Evolutionary conservation across 352 stramenopile genomes (phyloP), one percentile per base, ranked within the genome.

Genomic region (Globisporangium spinosum): DNA sequence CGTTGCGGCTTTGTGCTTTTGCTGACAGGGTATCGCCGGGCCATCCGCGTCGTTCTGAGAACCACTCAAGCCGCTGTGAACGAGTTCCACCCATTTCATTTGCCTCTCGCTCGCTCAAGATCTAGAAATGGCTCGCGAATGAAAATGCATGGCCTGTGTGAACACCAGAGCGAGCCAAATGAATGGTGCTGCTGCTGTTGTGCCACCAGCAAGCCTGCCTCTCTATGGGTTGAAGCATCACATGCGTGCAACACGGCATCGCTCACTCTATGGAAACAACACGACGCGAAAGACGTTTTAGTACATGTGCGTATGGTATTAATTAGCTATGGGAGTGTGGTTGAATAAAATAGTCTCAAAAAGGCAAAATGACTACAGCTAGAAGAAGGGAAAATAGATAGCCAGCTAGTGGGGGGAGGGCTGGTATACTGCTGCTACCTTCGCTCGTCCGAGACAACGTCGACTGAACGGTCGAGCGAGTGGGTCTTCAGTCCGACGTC

Each of bases 401-500:
- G 65, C 40, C 57, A 34, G 62, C 53, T 15, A 58, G 27, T 57
- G 53, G 40, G 23, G 55, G 32, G 55, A n/a, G 56, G 8, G 1
- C 58, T 51, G n/a, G 20, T 45, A 32, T 35, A 4, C 29, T 32
- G 29, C 29, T 32, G 58, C 49, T 60, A 70, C 64, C 64, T 59
- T 38, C 58, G 27, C 29, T 70, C 64, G 4, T 64, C 54, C 0
- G 49, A 29, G 22, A 53, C 40, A 45, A 75, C 65, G n/a, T 79
- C 71, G 22, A 80, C 64, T 17, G 38, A 49, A 54, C 71, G 74
- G 55, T 83, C 77, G 17, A 79, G 57, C 27, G 61, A 67, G 27
- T 64, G 62, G 20, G 68, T 38, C 63, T 79, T 75, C 61, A 87
- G 22, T 0, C 77, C 77, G 5, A 83, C 67, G 38, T 86, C 71